Evolutionary conservation across 1,139 yeast genomes (phyloP), one percentile per base, ranked within the genome.

Genomic region (Kurtzmaniella quercitrusa): DNA sequence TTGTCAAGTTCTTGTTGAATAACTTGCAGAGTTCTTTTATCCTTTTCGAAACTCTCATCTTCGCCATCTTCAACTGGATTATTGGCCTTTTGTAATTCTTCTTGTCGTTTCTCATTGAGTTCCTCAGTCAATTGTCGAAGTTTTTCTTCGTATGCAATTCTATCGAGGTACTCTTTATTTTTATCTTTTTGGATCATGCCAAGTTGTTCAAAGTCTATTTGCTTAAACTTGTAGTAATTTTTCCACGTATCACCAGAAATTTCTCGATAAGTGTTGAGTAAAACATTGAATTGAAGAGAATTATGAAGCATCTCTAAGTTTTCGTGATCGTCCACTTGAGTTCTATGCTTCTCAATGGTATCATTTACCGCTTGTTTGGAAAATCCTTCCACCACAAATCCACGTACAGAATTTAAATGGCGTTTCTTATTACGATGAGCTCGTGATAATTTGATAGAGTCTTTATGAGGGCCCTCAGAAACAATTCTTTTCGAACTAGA

Each of bases 231-330:
- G 52, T 62, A 73, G 52, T 70, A 73, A 33, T 60, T 57, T 14
- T 54, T 48, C 77, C 77, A 71, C 0, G 75, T 71, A 25, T 69
- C 70, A 12, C 56, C 59, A 0, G 75, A 57, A 40, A 73, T 66
- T 31, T 63, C 68, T 41, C 78, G 55, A 51, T 71, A 73, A 6
- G 75, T 60, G 49, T 73, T 73, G 12, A 68, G 51, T 42, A 73
- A 58, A 21, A 72, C 51, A 48, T 73, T 73, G 51, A 68, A 73
- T 47, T 70, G 75, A 29, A 68, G 59, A 42, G 65, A 67, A 46
- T 69, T 72, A 49, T 73, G 78, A 23, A 73, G 54, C 70, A 73
- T 68, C 52, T 73, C 78, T 46, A 73, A 49, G 49, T 73, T 73
- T 18, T 58, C 55, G 45, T 57, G 63, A 49, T 73, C 78, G 45